phyloP scores from a whole-genome alignment of 2,329 filamentous ascomycete genomes.

The Orbilia blumenaviensis region DNA sequence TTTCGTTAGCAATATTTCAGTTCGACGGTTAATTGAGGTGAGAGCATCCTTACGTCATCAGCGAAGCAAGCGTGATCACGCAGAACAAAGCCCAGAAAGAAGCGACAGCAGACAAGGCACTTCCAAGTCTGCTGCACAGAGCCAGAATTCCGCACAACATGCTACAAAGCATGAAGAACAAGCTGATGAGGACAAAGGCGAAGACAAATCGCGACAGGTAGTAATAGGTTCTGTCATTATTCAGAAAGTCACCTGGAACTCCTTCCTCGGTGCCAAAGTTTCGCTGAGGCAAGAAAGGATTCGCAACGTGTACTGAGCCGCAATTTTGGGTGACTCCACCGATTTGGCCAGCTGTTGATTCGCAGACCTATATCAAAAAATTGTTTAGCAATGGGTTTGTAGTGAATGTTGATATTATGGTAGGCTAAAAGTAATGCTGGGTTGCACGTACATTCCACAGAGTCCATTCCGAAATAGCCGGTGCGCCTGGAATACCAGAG shows the following conservation, averaged over 20 bases:
- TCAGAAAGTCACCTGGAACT: constrained; percentile 61
- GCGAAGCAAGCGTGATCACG: constrained; percentile 71
- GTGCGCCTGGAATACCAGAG: constrained; percentile 73
- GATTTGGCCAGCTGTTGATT: constrained; percentile 23
- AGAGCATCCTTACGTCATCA: constrained; percentile 75
- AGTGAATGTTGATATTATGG: constrained; percentile 65
- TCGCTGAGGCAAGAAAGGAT: constrained; percentile 60
- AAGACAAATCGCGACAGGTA: constrained; percentile 92
- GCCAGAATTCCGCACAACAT: constrained; percentile 75
- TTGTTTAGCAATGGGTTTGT: constrained; percentile 66
- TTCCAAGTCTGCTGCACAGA: constrained; percentile 75
- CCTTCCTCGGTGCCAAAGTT: constrained; percentile 68
- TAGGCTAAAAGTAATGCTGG: too few species aligned
- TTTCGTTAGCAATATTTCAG: constrained; percentile 39
- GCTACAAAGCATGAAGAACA: constrained; percentile 77
- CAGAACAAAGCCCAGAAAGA: constrained; percentile 73
- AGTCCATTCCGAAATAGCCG: constrained; percentile 80
- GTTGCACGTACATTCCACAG: constrained; percentile 88
- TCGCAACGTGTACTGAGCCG: constrained; percentile 49
- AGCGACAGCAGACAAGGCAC: constrained; percentile 71
- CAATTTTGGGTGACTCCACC: constrained; percentile 54
- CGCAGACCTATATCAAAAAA: constrained; percentile 62
- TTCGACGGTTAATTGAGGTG: not conserved
- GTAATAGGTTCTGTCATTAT: constrained; percentile 68
- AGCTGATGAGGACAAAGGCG: constrained; percentile 84